phyloP scores from a whole-genome alignment of 768 basidiomycete species.

The Lactifluus hygrophoroides region DNA sequence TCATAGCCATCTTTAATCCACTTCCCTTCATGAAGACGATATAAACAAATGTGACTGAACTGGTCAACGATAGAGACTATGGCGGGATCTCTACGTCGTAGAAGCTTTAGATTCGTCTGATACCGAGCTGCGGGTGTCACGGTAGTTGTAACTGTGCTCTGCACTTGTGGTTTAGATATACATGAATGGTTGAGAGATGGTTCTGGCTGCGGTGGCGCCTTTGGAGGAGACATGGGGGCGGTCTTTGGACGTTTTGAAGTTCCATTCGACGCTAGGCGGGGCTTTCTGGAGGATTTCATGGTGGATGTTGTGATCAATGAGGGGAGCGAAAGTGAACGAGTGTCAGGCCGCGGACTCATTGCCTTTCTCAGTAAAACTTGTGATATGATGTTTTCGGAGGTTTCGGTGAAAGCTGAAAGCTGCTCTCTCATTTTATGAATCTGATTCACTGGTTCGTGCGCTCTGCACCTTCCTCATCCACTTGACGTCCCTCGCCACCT shows the following conservation, averaged over 20 bases:
- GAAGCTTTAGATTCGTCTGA: slow-evolving; percentile 69
- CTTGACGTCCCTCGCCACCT: slow-evolving; percentile 36
- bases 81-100: slow-evolving; percentile 69
- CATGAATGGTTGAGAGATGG: not conserved
- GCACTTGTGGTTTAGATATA: not conserved
- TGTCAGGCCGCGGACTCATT: not conserved
- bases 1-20: slow-evolving; percentile 83
- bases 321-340: not conserved
- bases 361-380: slow-evolving; percentile 2
- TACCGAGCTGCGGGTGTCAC: slow-evolving; percentile 53
- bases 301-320: not conserved
- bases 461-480: slow-evolving; percentile 32
- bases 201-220: slow-evolving; percentile 2
- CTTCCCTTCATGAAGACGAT: slow-evolving; percentile 61
- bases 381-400: not conserved
- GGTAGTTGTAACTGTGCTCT: slow-evolving; percentile 28
- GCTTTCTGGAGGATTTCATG: slow-evolving; percentile 15
- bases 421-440: no score
- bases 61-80: slow-evolving; percentile 79
- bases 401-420: not conserved
- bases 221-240: slow-evolving; percentile 10
- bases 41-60: slow-evolving; percentile 80
- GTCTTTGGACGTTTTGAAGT: slow-evolving; percentile 12
- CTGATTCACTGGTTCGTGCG: slow-evolving; percentile 12
- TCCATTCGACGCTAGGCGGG: slow-evolving; percentile 15